Evolutionary conservation across 352 stramenopile species (phyloP).

Genomic region (Phytophthora pistaciae): DNA sequence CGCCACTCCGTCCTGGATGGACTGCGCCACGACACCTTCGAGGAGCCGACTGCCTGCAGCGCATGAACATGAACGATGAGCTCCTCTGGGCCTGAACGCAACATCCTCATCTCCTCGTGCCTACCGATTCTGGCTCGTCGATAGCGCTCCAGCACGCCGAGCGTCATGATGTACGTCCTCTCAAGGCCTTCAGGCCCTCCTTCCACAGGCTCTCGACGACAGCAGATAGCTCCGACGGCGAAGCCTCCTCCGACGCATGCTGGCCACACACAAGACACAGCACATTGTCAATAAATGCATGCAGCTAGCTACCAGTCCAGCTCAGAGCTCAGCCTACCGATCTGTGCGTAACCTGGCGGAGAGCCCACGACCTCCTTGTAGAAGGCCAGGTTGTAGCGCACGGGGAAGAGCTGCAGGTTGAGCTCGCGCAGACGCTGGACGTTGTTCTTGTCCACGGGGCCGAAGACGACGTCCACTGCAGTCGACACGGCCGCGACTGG

Average conservation of each 20-base stretch:
- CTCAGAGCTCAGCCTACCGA: conserved; percentile 37
- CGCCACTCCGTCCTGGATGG: conserved; percentile 45
- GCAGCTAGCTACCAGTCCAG: neutral
- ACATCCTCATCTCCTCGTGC: neutral
- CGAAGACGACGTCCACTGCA: conserved; percentile 46
- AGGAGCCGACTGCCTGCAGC: conserved; percentile 52
- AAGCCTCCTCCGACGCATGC: conserved; percentile 85
- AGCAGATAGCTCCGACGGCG: conserved; percentile 92
- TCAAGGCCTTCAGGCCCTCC: conserved; percentile 17
- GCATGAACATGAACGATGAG: neutral
- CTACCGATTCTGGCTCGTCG: conserved; percentile 78
- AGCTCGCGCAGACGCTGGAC: conserved; percentile 86
- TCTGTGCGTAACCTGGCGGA: conserved; percentile 56
- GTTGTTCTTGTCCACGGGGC: conserved; percentile 68
- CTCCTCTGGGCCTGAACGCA: neutral
- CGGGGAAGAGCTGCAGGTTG: conserved; percentile 92
- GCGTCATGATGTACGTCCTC: conserved; percentile 96
- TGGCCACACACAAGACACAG: conserved; percentile 22
- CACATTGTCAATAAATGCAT: neutral
- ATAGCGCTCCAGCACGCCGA: conserved; percentile 92
- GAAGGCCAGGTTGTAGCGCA: conserved; percentile 94
- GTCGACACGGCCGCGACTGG: neutral
- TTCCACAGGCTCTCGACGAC: conserved; percentile 74
- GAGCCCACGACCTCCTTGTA: conserved; percentile 91
- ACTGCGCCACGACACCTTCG: conserved; percentile 48